Evolutionary conservation across 139 green algal genomes (phyloP).

Genomic region (Chlorella sp.): DNA sequence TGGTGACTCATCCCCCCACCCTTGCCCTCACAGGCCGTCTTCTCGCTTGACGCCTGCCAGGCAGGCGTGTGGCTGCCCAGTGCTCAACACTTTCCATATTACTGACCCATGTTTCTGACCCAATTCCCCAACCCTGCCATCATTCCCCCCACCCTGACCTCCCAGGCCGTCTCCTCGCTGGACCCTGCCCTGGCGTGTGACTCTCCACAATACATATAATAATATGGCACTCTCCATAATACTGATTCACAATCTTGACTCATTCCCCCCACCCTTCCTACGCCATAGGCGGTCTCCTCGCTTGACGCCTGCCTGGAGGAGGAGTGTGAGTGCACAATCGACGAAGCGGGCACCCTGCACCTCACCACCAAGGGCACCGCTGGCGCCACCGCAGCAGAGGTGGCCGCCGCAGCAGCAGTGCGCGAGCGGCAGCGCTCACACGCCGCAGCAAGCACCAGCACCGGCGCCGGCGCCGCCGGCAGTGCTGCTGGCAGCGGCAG

Average conservation of each 20-base stretch:
- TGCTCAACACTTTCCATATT: too few species aligned
- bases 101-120: too few species aligned
- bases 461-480: background rate
- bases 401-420: background rate
- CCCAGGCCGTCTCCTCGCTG: constrained; percentile 25
- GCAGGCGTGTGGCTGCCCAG: constrained; percentile 36
- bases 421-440: constrained; percentile 2
- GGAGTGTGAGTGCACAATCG: constrained; percentile 12
- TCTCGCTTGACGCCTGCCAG: too few species aligned
- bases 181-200: constrained; percentile 10
- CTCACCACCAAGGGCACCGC: background rate
- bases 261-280: constrained; percentile 27
- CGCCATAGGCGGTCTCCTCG: constrained; percentile 36
- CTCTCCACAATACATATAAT: too few species aligned
- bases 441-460: constrained; percentile 14
- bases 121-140: constrained; percentile 13
- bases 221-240: too few species aligned
- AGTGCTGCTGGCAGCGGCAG: background rate
- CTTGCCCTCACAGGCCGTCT: too few species aligned
- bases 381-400: background rate
- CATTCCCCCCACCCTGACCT: constrained; percentile 23
- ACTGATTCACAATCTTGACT: too few species aligned
- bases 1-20: too few species aligned
- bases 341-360: constrained; percentile 25
- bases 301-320: constrained; percentile 10